Conservation (phyloP, 768 basidiomycete genomes). For the Kwoniella europaea region DNA sequence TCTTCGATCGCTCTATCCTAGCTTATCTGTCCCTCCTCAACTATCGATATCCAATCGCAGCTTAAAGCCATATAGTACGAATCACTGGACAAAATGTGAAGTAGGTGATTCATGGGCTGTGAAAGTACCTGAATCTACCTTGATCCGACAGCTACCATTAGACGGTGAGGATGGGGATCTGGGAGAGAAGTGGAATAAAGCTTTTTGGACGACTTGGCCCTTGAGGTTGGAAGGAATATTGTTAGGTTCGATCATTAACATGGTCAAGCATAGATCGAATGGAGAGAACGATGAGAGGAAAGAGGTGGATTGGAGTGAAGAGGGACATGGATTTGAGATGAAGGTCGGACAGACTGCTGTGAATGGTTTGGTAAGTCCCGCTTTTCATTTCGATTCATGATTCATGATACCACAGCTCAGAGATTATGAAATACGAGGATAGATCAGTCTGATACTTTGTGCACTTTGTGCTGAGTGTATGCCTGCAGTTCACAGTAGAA, state of each 20-base stretch:
- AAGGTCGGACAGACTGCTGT: neutral
- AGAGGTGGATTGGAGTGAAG: neutral
- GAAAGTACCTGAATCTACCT: neutral
- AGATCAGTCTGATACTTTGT: too few relatives aligned
- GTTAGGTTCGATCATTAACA: neutral
- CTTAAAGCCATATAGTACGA: neutral
- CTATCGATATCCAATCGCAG: neutral
- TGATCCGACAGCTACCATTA: neutral
- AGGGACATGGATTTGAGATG: neutral
- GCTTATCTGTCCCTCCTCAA: neutral
- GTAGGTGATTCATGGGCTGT: conserved; percentile 19
- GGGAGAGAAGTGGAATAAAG: conserved; percentile 4
- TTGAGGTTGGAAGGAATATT: conserved; percentile 1
- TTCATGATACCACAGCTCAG: too few relatives aligned
- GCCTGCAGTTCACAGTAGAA: conserved; percentile 19
- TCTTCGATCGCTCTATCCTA: neutral
- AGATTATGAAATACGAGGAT: too few relatives aligned
- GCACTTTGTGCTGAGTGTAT: too few relatives aligned
- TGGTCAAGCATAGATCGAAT: neutral
- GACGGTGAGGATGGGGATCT: neutral
- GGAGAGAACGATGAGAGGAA: neutral
- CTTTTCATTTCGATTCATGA: too few relatives aligned
- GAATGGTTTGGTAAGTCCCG: conserved; percentile 18
- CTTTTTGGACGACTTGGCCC: conserved; percentile 11
- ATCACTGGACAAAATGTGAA: conserved; percentile 4